Base-by-base conservation (phyloP, 2,329 filamentous ascomycete species). In the Bipolaris cookei region DNA sequence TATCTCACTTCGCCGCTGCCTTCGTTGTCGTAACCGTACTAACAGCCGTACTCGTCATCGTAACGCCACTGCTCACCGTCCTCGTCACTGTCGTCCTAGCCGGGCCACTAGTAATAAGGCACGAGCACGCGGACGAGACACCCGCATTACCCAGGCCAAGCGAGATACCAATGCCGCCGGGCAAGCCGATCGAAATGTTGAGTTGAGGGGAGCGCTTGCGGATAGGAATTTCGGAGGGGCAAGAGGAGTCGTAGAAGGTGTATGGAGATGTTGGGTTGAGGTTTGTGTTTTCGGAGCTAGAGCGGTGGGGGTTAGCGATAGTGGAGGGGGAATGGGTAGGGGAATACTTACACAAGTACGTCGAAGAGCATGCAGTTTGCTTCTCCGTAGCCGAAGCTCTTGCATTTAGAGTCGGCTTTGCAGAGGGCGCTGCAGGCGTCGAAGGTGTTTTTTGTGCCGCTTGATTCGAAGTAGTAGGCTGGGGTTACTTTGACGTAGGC, bases 281-380 rank as follows among this genome's bases (percentile, higher is more conserved):
- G 56, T 72, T 71, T 23, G 65, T 68, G 62, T 74, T 74, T n/a
- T 69, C 65, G 35, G 56, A 55, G 7, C 70, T 74, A 48, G 16
- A 11, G 20, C 6, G 8, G 4, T 3, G 21, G 16, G 30, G 21
- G 32, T 54, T 8, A 54, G 44, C 6, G 23, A 30, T 14, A 4
- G 35, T 44, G 38, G 3, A 13, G 8, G 8, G 18, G 23, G 6
- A 25, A 34, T 3, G 8, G 30, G 23, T 13, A 23, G 11, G 35
- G 25, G 11, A 47, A 35, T 28, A 59, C 71, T n/a, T 69, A 74
- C 70, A 66, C 69, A 43, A 52, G 38, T 3, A 74, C 68, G 41
- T 67, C 67, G 51, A 74, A 74, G 4, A 74, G 61, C 67, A 74
- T 68, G 63, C 71, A 74, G 45, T 74, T 73, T 14, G 70, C 65